Base-by-base conservation (phyloP, 2,329 filamentous ascomycete species). In the Endocalyx cinctus region DNA sequence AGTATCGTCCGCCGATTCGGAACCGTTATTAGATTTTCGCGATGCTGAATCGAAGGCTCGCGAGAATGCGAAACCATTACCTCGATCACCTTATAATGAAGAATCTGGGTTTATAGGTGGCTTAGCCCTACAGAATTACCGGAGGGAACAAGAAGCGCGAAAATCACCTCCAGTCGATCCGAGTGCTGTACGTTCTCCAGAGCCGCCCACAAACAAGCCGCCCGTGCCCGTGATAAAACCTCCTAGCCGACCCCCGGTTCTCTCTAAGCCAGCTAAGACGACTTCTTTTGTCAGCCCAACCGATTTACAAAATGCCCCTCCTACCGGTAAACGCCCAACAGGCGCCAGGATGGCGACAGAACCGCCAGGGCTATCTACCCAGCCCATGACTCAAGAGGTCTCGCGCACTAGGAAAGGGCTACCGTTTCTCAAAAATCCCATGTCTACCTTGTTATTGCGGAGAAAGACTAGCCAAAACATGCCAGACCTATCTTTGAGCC, bases 361-460 rank as follows among this genome's bases (percentile, higher is more conserved):
- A 19, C 48, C 63, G 5, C 44, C 58, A 17, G 36, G 43, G 5
- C 33, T 55, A 17, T 41, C 56, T n/a, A 51, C 51, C n/a, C 46
- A 57, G 6, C 43, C 50, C 16, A 39, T 49, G 15, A 50, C 48
- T 12, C 45, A 50, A 10, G 70, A 74, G 31, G 52, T 58, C 5
- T 56, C 63, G 1, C 72, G 69, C 47, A 60, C 63, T 17, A 74
- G 67, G 43, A 77, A 76, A 43, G 63, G 72, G 3, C 54, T 77
- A 23, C 73, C 74, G 0, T 78, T 78, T 33, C 57, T 78, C 7
- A 77, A 76, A 47, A 77, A 77, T 35, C 70, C 74, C 26, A 72
- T 78, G 65, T 74, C 77, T 2, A 74, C 71, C 1, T 54, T 80
- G 15, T 61, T 81, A 31, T 63, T 72, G 62, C 67, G 77, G 38